Evolutionary conservation across 495 filamentous ascomycete genomes (phyloP).

Genomic region (Penicillium paxilli): DNA sequence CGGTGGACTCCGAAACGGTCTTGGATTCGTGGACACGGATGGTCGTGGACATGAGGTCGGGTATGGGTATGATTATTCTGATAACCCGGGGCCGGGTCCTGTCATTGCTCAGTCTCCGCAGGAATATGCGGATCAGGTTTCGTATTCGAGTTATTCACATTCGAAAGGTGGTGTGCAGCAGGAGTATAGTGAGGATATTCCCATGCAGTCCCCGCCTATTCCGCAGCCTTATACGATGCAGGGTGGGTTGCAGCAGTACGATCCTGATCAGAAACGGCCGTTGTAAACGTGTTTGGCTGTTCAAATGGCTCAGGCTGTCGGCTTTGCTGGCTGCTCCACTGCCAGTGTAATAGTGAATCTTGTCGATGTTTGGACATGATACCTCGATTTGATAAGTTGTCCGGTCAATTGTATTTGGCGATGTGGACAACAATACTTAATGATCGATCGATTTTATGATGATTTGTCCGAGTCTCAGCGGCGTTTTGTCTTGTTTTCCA

Average conservation of each 20-base stretch:
- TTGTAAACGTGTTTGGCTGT: not conserved
- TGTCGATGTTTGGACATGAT: too few relatives aligned
- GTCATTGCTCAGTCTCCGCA: not conserved
- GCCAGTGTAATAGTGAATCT: too few relatives aligned
- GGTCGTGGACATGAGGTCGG: constrained; percentile 20
- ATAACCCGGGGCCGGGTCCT: not conserved
- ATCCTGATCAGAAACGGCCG: constrained; percentile 4
- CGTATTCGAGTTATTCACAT: not conserved
- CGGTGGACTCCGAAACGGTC: constrained; percentile 10
- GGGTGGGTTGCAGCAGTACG: not conserved
- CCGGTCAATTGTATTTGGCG: too few relatives aligned
- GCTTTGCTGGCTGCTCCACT: not conserved
- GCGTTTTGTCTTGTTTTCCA: not conserved
- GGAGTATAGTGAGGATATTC: constrained; percentile 7
- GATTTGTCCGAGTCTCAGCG: not conserved
- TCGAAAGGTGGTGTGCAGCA: constrained; percentile 9
- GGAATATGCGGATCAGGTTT: not conserved
- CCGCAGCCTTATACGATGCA: not conserved
- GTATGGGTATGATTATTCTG: constrained; percentile 6
- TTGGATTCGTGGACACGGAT: constrained; percentile 30
- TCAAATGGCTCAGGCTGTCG: not conserved
- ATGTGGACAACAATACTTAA: not conserved
- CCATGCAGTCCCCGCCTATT: not conserved
- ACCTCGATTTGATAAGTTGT: too few relatives aligned
- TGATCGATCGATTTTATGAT: not conserved